Conservation (phyloP, 2,329 filamentous ascomycete species). For the Aschersonia sp. region DNA sequence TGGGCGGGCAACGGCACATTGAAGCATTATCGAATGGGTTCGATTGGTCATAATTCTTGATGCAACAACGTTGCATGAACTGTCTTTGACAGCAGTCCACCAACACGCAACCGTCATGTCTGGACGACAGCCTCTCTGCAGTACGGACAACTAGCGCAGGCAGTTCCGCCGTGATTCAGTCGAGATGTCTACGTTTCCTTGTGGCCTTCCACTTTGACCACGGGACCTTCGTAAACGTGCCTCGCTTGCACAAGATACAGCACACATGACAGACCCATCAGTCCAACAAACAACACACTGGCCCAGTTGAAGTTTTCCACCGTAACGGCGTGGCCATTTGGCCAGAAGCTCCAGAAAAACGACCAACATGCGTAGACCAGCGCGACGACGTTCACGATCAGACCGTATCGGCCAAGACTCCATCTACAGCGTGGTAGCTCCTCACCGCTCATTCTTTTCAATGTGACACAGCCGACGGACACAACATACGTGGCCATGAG, state of each 20-base stretch:
- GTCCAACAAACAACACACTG: constrained; percentile 2
- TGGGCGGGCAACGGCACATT: no score
- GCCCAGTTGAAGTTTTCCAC: constrained; percentile 6
- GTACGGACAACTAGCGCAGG: background rate
- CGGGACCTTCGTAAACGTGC: constrained; percentile 4
- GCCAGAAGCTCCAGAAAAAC: constrained; percentile 8
- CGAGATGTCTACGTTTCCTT: constrained; percentile 1
- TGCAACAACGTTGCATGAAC: no score
- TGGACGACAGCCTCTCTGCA: no score
- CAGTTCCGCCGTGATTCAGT: background rate
- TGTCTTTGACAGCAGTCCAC: no score
- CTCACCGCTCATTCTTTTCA: constrained; percentile 17
- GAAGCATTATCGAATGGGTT: no score
- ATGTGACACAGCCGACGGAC: constrained; percentile 16
- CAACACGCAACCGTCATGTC: no score
- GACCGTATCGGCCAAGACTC: constrained; percentile 21
- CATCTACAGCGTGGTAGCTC: constrained; percentile 19
- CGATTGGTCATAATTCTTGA: no score
- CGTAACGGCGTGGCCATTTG: constrained; percentile 2
- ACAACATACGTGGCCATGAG: constrained; percentile 19
- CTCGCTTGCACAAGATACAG: constrained; percentile 2
- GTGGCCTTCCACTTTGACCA: constrained; percentile 3
- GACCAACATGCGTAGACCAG: constrained; percentile 9
- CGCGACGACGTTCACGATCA: constrained; percentile 20
- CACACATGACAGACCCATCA: constrained; percentile 3